phyloP scores from a whole-genome alignment of 345 rosid genomes.

The Citrus sp. region DNA sequence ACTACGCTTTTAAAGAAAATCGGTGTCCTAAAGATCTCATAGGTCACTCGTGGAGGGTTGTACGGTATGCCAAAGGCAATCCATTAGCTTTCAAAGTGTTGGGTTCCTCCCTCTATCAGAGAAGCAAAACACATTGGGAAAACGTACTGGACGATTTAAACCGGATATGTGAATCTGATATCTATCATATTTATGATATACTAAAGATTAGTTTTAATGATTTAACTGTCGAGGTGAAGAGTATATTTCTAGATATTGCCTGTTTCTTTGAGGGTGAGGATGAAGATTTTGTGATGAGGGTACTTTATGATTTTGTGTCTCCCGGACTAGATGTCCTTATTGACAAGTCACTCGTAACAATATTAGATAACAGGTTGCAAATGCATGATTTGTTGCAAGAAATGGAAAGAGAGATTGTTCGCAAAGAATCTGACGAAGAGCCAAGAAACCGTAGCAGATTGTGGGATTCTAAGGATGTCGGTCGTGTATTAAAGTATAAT shows the following conservation, averaged over 20 bases:
- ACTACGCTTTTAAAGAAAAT: background rate
- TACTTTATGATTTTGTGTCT: constrained; percentile 5
- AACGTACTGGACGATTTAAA: background rate
- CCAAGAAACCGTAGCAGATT: constrained; percentile 6
- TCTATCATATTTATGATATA: background rate
- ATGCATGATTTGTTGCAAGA: constrained; percentile 44
- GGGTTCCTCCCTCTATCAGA: background rate
- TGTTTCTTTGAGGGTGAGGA: constrained; percentile 36
- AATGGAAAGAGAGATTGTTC: constrained; percentile 8
- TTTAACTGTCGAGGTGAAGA: constrained; percentile 7
- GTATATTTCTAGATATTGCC: constrained; percentile 46
- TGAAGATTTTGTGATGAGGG: constrained; percentile 9
- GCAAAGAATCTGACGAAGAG: background rate
- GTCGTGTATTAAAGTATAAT: background rate
- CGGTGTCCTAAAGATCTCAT: background rate
- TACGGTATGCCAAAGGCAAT: constrained; percentile 10
- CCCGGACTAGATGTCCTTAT: background rate
- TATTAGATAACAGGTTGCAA: constrained; percentile 13
- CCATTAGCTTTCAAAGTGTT: constrained; percentile 10
- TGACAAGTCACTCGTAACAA: constrained; percentile 31
- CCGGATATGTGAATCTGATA: background rate
- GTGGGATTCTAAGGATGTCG: too few relatives aligned
- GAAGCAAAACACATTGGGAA: background rate
- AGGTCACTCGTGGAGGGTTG: background rate
- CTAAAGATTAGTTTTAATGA: constrained; percentile 16